Percentiles rank a stretch among this genome's conserved stretches.
These are phyloP conservation scores for Xenosphaeropsis pyriputrescens DNA, from an alignment of 2,329 filamentous ascomycete genomes.

Conservation along the genomic window DNA sequence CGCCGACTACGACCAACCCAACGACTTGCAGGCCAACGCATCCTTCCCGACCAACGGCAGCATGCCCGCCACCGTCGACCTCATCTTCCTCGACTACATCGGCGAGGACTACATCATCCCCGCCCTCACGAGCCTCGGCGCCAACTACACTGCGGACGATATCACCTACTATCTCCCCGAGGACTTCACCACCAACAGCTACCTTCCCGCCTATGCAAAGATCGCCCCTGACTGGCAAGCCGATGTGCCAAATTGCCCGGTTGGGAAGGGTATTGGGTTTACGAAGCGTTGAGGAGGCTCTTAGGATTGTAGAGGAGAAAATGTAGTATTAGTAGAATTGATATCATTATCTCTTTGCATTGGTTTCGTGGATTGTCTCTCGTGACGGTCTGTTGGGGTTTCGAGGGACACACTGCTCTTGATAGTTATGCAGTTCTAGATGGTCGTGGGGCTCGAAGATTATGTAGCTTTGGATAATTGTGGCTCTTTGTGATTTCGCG, in stretches of 20 bases:
- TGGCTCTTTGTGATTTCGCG: too few species aligned
- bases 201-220: conserved; percentile 19
- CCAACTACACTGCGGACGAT: conserved; percentile 14
- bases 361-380: too few species aligned
- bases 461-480: too few species aligned
- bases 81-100: conserved; percentile 85
- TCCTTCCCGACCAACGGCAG: conserved; percentile 37
- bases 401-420: too few species aligned
- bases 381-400: too few species aligned
- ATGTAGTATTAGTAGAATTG: too few species aligned
- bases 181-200: conserved; percentile 15
- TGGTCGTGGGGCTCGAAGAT: too few species aligned
- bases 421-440: too few species aligned
- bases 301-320: background rate
- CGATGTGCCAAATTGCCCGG: conserved; percentile 13
- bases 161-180: conserved; percentile 16
- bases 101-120: conserved; percentile 57
- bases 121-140: conserved; percentile 40
- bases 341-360: too few species aligned
- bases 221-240: conserved; percentile 10
- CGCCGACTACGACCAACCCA: conserved; percentile 62
- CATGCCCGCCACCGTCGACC: conserved; percentile 56
- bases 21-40: conserved; percentile 60
- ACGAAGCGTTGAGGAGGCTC: background rate
- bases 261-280: conserved; percentile 12